Conservation (phyloP, 805 yeast genomes). For the Candida odintsovae region DNA sequence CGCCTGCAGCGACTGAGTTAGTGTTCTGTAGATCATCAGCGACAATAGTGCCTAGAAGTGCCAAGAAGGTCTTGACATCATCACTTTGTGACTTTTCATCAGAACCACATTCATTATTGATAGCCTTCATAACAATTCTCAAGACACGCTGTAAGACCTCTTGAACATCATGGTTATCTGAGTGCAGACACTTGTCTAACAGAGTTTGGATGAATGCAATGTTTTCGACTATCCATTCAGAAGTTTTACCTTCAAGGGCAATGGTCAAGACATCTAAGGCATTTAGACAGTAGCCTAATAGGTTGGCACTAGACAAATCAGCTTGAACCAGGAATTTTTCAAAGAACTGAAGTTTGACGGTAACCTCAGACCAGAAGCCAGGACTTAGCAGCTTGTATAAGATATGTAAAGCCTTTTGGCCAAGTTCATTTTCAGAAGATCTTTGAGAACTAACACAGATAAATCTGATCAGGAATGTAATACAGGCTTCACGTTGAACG, state of each 20-base stretch:
- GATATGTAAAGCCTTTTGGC: slow-evolving; percentile 75
- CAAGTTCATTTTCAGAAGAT: slow-evolving; percentile 77
- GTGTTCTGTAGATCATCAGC: slow-evolving; percentile 71
- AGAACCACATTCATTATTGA: slow-evolving; percentile 39
- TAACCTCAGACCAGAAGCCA: slow-evolving; percentile 79
- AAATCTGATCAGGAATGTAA: slow-evolving; percentile 81
- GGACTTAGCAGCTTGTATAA: slow-evolving; percentile 68
- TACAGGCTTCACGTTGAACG: slow-evolving; percentile 81
- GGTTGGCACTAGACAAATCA: slow-evolving; percentile 63
- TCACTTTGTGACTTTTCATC: slow-evolving; percentile 54
- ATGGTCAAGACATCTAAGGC: slow-evolving; percentile 86
- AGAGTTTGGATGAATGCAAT: slow-evolving; percentile 63
- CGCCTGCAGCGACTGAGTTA: slow-evolving; percentile 82
- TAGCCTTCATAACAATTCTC: slow-evolving; percentile 60
- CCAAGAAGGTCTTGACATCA: slow-evolving; percentile 56
- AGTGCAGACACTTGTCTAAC: slow-evolving; percentile 73
- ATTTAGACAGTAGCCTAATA: slow-evolving; percentile 77
- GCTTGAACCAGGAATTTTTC: slow-evolving; percentile 80
- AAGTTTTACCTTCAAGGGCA: slow-evolving; percentile 69
- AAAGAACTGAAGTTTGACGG: slow-evolving; percentile 80
- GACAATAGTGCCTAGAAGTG: slow-evolving; percentile 58
- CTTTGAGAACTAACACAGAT: slow-evolving; percentile 82
- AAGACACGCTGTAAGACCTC: slow-evolving; percentile 76
- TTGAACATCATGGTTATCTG: slow-evolving; percentile 83
- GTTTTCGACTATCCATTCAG: slow-evolving; percentile 75